A percentile compares a stretch with the other conserved stretches of the same genome.
Evolutionary conservation across 2,329 filamentous ascomycete species (phyloP).

Genomic region (Pezicula neosporulosa): DNA sequence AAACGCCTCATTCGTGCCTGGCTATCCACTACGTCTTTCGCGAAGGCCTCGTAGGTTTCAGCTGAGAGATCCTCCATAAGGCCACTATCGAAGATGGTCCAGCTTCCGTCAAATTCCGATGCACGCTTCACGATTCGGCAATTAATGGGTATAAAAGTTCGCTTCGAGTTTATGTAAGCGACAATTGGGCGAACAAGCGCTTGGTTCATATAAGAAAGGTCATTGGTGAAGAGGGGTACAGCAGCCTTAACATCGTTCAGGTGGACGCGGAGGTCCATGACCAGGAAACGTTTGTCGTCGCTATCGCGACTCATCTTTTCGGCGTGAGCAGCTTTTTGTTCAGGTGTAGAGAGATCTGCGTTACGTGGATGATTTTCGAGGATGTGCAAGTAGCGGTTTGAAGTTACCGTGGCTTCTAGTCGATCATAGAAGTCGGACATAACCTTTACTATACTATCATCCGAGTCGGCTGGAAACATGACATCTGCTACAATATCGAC

Average conservation of each 20-base stretch:
- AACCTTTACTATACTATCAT: constrained; percentile 88
- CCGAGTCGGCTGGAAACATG: constrained; percentile 85
- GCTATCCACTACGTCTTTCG: constrained; percentile 84
- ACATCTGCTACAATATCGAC: constrained; percentile 96
- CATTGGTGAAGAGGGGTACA: constrained; percentile 86
- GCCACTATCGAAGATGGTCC: constrained; percentile 91
- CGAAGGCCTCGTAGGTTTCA: constrained; percentile 94
- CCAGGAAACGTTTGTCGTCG: constrained; percentile 73
- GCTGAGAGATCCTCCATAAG: constrained; percentile 90
- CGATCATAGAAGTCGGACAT: constrained; percentile 97
- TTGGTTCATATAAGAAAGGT: constrained; percentile 94
- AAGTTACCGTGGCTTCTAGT: constrained; percentile 86
- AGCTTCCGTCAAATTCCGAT: constrained; percentile 89
- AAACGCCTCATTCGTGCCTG: constrained; percentile 81
- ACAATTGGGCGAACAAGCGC: constrained; percentile 93
- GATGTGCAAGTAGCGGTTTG: constrained; percentile 63
- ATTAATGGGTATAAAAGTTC: constrained; percentile 91
- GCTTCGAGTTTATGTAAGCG: constrained; percentile 94
- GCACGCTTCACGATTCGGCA: constrained; percentile 90
- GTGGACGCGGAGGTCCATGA: constrained; percentile 93
- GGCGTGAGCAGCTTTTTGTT: constrained; percentile 17
- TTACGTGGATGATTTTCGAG: constrained; percentile 44
- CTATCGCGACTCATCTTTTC: constrained; percentile 24
- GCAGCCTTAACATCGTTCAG: constrained; percentile 92
- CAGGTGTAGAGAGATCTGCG: constrained; percentile 23